Evolutionary conservation across 1,284 basidiomycete species (phyloP).

Genomic region (Ceratobasidium papillatum): DNA sequence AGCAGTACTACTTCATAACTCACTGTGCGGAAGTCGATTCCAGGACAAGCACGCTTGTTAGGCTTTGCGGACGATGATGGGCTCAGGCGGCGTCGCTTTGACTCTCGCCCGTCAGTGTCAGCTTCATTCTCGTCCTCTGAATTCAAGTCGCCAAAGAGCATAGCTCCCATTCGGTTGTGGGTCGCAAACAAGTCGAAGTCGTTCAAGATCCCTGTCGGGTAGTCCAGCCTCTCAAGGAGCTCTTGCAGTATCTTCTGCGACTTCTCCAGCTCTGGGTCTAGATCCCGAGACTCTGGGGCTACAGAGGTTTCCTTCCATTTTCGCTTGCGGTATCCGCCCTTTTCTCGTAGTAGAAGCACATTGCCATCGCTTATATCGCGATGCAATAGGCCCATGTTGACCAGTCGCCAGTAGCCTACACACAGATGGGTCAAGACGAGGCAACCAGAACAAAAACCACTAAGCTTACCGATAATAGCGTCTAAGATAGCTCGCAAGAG

Average conservation of each 20-base stretch:
- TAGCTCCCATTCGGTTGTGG: not conserved
- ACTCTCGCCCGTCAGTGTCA: not conserved
- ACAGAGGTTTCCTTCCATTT: not conserved
- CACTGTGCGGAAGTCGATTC: constrained; percentile 18
- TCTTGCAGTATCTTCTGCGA: not conserved
- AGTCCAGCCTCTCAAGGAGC: not conserved
- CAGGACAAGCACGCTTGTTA: not conserved
- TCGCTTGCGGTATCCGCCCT: not conserved
- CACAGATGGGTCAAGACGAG: not conserved
- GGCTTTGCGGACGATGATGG: not conserved
- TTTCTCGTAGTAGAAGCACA: constrained; percentile 8
- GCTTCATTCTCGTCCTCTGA: not conserved
- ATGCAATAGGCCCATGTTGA: constrained; percentile 15
- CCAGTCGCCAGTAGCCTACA: constrained; percentile 22
- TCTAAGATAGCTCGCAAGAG: not conserved
- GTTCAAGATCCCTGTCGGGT: constrained; percentile 9
- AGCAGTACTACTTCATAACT: not conserved
- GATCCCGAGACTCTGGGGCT: not conserved
- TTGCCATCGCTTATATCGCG: constrained; percentile 35
- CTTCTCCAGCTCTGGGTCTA: not conserved
- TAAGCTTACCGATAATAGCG: constrained; percentile 19
- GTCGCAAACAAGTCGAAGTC: constrained; percentile 22
- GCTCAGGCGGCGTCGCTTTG: not conserved
- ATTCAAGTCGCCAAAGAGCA: not conserved
- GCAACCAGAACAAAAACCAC: not conserved